Conservation (phyloP, 805 yeast species). For the Sungouiozyma intestinalis region DNA sequence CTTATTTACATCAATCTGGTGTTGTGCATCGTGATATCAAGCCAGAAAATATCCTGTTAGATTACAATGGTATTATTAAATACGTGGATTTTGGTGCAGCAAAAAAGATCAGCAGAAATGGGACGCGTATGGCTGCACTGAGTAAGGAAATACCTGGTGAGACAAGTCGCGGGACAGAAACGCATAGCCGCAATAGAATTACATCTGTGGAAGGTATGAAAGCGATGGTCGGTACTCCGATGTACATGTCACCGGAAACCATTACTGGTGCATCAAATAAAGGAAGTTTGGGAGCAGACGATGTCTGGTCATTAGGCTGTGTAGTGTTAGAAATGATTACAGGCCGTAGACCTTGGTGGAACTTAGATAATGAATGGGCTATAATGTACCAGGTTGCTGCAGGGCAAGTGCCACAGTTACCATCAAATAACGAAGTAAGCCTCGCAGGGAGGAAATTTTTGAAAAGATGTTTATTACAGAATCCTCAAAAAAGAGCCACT, state of each 20-base stretch:
- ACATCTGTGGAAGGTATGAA: slow-evolving; percentile 8
- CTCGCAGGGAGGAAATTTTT: slow-evolving; percentile 69
- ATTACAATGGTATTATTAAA: slow-evolving; percentile 87
- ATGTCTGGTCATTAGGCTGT: slow-evolving; percentile 96
- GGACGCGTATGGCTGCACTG: slow-evolving; percentile 29
- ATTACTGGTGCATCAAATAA: slow-evolving; percentile 59
- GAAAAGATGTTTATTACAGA: slow-evolving; percentile 67
- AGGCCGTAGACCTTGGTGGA: slow-evolving; percentile 96
- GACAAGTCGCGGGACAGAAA: not conserved
- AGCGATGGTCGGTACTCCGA: slow-evolving; percentile 77
- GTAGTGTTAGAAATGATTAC: slow-evolving; percentile 95
- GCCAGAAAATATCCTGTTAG: slow-evolving; percentile 86
- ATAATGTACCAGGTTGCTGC: slow-evolving; percentile 98
- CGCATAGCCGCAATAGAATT: not conserved
- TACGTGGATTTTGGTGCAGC: slow-evolving; percentile 98
- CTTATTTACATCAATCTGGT: slow-evolving; percentile 88
- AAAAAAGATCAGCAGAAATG: slow-evolving; percentile 62
- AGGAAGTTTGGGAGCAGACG: slow-evolving; percentile 38
- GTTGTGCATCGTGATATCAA: slow-evolving; percentile 94
- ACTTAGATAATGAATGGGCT: slow-evolving; percentile 95
- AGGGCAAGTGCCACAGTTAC: slow-evolving; percentile 82
- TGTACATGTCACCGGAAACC: slow-evolving; percentile 98
- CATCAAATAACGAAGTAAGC: slow-evolving; percentile 67
- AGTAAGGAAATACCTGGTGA: not conserved
- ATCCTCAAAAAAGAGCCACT: slow-evolving; percentile 68